Evolutionary conservation across 768 basidiomycete species (phyloP), one percentile per base, ranked within the genome.

Genomic region (Trametes cingulata): DNA sequence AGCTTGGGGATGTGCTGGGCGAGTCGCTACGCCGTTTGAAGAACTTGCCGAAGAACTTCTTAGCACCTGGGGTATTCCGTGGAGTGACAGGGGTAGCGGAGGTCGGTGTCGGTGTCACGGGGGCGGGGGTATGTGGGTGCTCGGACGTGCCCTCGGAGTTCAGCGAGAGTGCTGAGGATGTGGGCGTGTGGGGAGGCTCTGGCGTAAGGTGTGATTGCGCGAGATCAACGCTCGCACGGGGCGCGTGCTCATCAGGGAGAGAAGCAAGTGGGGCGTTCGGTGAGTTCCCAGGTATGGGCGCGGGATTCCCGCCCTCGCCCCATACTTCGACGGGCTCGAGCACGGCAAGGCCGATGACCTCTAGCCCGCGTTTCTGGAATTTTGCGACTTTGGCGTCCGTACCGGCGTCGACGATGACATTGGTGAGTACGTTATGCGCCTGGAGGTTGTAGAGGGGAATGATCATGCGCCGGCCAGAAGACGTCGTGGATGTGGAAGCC

Each of bases 381-480:
- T 83, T 87, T 3, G 91, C 90, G 37, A 94, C 85, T 74, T 90
- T 90, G 20, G 89, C 88, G 58, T 93, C 92, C 0, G 92, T 94
- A 40, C 93, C 93, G 0, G 93, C 93, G 68, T 95, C 93, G 27
- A 91, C 82, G 56, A 95, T 87, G 36, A 85, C 84, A 67, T 93
- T 95, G 13, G 91, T 86, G 80, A 93, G 80, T 50, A 95, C 89
- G 62, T 91, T 89, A 72, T 95, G 93, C 0, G 91, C 91, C 60
- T 90, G 87, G 20, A 95, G 81, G 68, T 93, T 94, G 74, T 94
- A 93, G 2, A 95, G 76, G 0, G 93, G 91, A 56, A 93, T 86
- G 68, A 94, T 93, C 71, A 82, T 85, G 59, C 90, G 81, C n/a
- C 89, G 79, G 27, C 78, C 77, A 12, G 77, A 75, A 10, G 77